These are phyloP conservation scores for Leccinellum luteum DNA, from an alignment of 768 basidiomycete species.

Conservation along the genomic window DNA sequence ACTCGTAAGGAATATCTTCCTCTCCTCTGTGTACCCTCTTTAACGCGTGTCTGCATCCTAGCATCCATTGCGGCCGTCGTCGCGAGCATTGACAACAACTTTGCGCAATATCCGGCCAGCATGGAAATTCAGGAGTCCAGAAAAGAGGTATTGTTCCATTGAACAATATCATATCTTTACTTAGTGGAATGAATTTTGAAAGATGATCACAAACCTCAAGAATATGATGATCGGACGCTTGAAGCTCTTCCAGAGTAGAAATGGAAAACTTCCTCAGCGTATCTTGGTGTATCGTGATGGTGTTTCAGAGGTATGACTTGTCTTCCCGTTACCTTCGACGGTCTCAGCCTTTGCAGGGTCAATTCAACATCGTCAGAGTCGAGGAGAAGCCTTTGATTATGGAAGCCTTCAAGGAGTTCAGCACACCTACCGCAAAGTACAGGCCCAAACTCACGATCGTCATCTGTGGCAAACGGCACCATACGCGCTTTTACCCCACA, in stretches of 20 bases:
- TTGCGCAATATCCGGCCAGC: constrained; percentile 50
- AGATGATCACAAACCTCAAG: constrained; percentile 50
- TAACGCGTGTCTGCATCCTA: constrained; percentile 4
- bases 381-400: constrained; percentile 45
- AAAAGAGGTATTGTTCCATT: constrained; percentile 54
- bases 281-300: constrained; percentile 68
- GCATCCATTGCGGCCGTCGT: constrained; percentile 56
- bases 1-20: constrained; percentile 33
- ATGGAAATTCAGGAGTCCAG: constrained; percentile 52
- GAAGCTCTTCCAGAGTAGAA: constrained; percentile 37
- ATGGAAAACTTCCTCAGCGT: constrained; percentile 39
- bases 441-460: constrained; percentile 49
- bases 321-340: background rate
- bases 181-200: background rate
- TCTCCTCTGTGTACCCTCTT: background rate
- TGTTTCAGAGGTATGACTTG: constrained; percentile 62
- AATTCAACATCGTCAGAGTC: constrained; percentile 43
- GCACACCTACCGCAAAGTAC: constrained; percentile 36
- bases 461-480: constrained; percentile 58
- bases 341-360: constrained; percentile 37
- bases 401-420: constrained; percentile 41
- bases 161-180: background rate
- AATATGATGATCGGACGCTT: constrained; percentile 50
- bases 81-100: constrained; percentile 43
- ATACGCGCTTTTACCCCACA: constrained; percentile 56